These are phyloP conservation scores for Daedalea quercina DNA, from an alignment of 768 basidiomycete species.

Conservation along the genomic window DNA sequence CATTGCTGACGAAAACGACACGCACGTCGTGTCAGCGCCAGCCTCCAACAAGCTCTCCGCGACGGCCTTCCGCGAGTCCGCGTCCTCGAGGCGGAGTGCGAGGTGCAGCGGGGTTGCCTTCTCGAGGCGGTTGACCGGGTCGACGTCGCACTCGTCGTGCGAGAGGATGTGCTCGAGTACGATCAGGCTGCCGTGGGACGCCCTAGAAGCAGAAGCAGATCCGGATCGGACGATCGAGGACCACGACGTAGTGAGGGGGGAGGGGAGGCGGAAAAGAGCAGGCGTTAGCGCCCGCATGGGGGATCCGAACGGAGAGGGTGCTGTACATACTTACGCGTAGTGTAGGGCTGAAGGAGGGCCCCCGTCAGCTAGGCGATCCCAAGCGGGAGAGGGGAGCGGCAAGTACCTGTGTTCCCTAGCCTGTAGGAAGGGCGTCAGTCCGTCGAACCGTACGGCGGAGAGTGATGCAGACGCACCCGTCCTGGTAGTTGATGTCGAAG, in stretches of 20 bases:
- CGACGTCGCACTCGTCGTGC: slow-evolving; percentile 75
- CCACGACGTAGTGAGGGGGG: too few relatives aligned
- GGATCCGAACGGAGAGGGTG: neutral
- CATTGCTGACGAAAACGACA: neutral
- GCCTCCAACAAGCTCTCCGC: slow-evolving; percentile 70
- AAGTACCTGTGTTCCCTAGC: slow-evolving; percentile 76
- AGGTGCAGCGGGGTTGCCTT: slow-evolving; percentile 76
- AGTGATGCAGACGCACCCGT: slow-evolving; percentile 51
- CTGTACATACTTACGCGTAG: slow-evolving; percentile 50
- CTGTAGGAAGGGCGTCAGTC: slow-evolving; percentile 13
- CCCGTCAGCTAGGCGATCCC: neutral
- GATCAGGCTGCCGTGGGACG: slow-evolving; percentile 47
- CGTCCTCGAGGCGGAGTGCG: slow-evolving; percentile 51
- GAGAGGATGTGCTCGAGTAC: slow-evolving; percentile 70
- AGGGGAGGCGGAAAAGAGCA: neutral
- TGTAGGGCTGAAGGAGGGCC: slow-evolving; percentile 48
- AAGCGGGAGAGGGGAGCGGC: neutral
- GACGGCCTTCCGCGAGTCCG: slow-evolving; percentile 45
- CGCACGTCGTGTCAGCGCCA: slow-evolving; percentile 66
- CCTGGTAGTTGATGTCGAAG: slow-evolving; percentile 71
- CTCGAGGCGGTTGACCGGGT: slow-evolving; percentile 63
- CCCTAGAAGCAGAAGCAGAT: slow-evolving; percentile 33
- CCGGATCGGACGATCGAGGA: neutral
- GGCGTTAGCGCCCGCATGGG: neutral
- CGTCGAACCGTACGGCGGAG: neutral